Conservation (phyloP, 2,329 filamentous ascomycete genomes). For the Trichoderma citrinoviride region DNA sequence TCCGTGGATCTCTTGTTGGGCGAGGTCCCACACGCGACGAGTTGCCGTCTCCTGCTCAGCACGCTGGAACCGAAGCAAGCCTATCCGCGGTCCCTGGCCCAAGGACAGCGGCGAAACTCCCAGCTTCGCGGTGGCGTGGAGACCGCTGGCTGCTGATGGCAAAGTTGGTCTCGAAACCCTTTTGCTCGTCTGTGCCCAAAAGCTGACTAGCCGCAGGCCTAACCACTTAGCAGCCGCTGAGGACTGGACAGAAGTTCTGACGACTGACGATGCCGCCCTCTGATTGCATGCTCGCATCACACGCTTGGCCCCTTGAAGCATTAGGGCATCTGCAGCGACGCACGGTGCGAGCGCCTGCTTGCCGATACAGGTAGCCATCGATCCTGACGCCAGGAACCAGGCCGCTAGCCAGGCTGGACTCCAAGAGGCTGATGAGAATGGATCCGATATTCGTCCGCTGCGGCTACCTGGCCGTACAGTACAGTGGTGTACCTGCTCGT, state of each 20-base stretch:
- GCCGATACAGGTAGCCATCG: not conserved
- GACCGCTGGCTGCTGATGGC: conserved; percentile 1
- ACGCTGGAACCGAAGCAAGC: not conserved
- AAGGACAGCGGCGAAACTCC: not conserved
- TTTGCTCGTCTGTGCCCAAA: conserved; percentile 1
- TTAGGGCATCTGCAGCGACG: conserved; percentile 14
- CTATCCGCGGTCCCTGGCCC: not conserved
- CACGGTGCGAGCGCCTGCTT: conserved; percentile 18
- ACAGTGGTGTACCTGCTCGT: not conserved
- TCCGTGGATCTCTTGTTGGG: conserved; percentile 12
- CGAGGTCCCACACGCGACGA: not conserved
- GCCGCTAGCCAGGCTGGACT: not conserved
- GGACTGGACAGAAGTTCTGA: conserved; percentile 15
- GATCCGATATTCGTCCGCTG: not conserved
- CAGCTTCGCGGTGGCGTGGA: conserved; percentile 6
- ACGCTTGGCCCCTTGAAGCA: not conserved
- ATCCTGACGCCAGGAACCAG: conserved; percentile 6
- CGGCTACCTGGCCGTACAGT: not conserved
- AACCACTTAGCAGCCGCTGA: conserved; percentile 15
- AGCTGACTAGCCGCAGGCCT: conserved; percentile 15
- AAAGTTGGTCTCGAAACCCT: conserved; percentile 3
- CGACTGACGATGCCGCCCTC: conserved; percentile 3
- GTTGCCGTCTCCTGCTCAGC: not conserved
- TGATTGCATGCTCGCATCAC: conserved; percentile 12
- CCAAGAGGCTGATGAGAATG: not conserved